Conservation (phyloP, 305 asterid species). For the Fraxinus greggii region DNA sequence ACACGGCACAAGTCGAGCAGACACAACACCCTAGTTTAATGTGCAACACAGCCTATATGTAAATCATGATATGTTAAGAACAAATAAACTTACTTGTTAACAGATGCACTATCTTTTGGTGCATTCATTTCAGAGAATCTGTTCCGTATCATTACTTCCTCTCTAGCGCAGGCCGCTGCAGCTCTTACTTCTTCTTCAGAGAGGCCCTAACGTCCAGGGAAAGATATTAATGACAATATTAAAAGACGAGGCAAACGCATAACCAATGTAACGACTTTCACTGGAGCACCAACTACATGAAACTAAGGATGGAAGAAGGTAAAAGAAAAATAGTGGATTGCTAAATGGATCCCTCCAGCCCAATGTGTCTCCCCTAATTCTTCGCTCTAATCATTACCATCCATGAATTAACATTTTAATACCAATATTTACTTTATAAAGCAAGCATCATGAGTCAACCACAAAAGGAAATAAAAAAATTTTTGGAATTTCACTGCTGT, state of each 20-base stretch:
- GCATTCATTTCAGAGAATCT: constrained; percentile 99
- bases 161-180: constrained; percentile 98
- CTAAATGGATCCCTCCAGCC: constrained; percentile 13
- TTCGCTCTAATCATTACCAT: neutral
- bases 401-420: neutral
- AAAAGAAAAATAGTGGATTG: neutral
- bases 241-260: constrained; percentile 5
- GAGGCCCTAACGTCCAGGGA: constrained; percentile 62
- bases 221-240: constrained; percentile 19
- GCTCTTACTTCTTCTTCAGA: constrained; percentile 98
- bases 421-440: neutral
- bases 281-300: neutral
- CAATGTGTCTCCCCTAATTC: neutral
- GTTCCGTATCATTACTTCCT: constrained; percentile 95
- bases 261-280: constrained; percentile 13
- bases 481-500: neutral
- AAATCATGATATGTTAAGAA: constrained; percentile 14
- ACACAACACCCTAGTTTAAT: neutral
- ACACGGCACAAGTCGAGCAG: neutral
- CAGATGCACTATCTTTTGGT: constrained; percentile 81
- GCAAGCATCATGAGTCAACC: neutral
- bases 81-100: constrained; percentile 64
- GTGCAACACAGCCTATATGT: neutral
- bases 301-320: neutral
- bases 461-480: neutral